These are phyloP conservation scores for Olyra latifolia DNA, from an alignment of 176 grass and related monocot species.

Conservation along the genomic window DNA sequence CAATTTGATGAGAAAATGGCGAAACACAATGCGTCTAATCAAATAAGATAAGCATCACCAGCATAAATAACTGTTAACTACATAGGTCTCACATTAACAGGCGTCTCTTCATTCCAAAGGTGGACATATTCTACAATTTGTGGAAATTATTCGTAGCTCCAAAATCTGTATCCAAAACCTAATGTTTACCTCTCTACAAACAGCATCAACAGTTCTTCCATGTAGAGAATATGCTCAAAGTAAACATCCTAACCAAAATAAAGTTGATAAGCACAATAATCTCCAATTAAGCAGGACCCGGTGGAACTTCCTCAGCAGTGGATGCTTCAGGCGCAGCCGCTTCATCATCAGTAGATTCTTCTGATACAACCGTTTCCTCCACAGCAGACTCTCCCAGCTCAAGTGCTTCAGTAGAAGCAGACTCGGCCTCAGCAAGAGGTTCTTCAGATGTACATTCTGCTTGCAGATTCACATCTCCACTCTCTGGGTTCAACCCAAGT, in stretches of 20 bases:
- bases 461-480: neutral
- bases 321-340: neutral
- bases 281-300: slow-evolving; percentile 22
- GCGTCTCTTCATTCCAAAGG: slow-evolving; percentile 10
- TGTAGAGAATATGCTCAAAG: slow-evolving; percentile 16
- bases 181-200: slow-evolving; percentile 27
- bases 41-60: slow-evolving; percentile 9
- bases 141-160: slow-evolving; percentile 22
- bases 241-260: slow-evolving; percentile 31
- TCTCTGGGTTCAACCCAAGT: slow-evolving; percentile 50
- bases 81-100: neutral
- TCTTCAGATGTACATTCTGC: slow-evolving; percentile 22
- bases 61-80: slow-evolving; percentile 8
- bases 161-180: slow-evolving; percentile 19
- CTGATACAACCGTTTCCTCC: neutral
- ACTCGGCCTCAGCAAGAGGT: slow-evolving; percentile 5
- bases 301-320: slow-evolving; percentile 17
- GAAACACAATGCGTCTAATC: neutral
- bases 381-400: slow-evolving; percentile 18
- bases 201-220: slow-evolving; percentile 4
- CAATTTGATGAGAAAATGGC: neutral
- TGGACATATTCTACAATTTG: neutral
- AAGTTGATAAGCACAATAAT: slow-evolving; percentile 1
- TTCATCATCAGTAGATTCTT: slow-evolving; percentile 38
- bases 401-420: slow-evolving; percentile 10